These are phyloP conservation scores for Ceratocystis ficicola DNA, from an alignment of 2,329 filamentous ascomycete genomes.

Conservation along the genomic window DNA sequence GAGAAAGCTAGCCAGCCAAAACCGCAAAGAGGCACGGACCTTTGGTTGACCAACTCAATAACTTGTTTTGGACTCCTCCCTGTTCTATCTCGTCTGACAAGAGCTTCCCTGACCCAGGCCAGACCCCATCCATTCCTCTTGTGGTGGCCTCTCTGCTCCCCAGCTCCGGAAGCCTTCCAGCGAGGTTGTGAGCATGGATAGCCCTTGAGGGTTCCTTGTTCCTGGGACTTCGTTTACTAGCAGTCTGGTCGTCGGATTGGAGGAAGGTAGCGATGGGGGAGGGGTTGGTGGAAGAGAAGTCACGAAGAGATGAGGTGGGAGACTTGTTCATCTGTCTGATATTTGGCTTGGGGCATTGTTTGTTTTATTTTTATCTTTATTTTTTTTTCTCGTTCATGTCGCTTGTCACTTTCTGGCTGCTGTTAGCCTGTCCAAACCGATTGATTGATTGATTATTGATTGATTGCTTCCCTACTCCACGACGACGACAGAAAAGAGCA, in stretches of 20 bases:
- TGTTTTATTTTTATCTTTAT: neutral
- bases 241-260: neutral
- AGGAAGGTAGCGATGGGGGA: neutral
- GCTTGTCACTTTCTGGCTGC: no score
- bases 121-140: neutral
- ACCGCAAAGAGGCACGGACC: constrained; percentile 1
- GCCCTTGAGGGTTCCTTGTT: neutral
- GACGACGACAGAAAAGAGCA: no score
- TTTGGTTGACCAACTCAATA: neutral
- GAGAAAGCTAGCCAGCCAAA: neutral
- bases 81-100: neutral
- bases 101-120: neutral
- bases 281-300: neutral
- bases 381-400: neutral
- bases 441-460: no score
- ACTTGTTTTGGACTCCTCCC: neutral
- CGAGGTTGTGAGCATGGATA: neutral
- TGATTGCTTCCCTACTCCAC: no score
- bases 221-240: neutral
- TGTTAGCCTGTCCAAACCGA: no score
- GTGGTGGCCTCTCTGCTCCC: neutral
- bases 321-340: no score
- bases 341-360: neutral
- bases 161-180: neutral
- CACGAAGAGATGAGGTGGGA: no score